Evolutionary conservation across 768 basidiomycete genomes (phyloP), one percentile per base, ranked within the genome.

Genomic region (Tulasnella sp.): DNA sequence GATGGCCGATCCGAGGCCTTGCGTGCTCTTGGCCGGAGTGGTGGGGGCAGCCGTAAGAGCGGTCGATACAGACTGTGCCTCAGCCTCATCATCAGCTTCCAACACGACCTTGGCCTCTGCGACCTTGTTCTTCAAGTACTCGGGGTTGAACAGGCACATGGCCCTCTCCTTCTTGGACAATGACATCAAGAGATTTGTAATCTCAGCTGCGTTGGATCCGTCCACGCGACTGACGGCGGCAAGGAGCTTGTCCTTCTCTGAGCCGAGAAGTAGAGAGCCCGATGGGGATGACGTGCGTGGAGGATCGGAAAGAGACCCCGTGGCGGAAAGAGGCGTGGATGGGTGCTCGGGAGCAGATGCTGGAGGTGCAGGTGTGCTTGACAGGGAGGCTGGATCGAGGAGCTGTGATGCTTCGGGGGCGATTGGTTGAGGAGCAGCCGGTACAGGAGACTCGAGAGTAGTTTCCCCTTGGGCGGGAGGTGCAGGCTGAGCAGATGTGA

Each of bases 281-380:
- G 88, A 86, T 6, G 93, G 93, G 1, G 93, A 94, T 6, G 92
- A 92, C 0, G 93, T 93, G 19, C 93, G 89, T 15, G 93, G 92
- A 2, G 93, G 93, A 0, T 92, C 93, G 39, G 91, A 89, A n/a
- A 92, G 81, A 0, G 91, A 90, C 0, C 90, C 88, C 76, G 89
- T 89, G 76, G 93, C 86, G 1, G 93, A 94, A 15, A 94, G 88
- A 1, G 93, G 93, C 0, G 93, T 94, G 8, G 91, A 92, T 0
- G 93, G 93, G 78, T 94, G 93, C 80, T 95, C 93, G 0, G 93
- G 93, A n/a, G 93, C 93, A 70, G 91, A 93, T 2, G 93, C 93
- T 25, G 77, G 67, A n/a, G 76, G 38, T 6, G 75, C 75, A 6
- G 75, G 75, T 3, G 92, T 93, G 1, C 92, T 91, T 78, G 88